Evolutionary conservation across 768 basidiomycete species (phyloP).

Genomic region (Lactarius trivialis): DNA sequence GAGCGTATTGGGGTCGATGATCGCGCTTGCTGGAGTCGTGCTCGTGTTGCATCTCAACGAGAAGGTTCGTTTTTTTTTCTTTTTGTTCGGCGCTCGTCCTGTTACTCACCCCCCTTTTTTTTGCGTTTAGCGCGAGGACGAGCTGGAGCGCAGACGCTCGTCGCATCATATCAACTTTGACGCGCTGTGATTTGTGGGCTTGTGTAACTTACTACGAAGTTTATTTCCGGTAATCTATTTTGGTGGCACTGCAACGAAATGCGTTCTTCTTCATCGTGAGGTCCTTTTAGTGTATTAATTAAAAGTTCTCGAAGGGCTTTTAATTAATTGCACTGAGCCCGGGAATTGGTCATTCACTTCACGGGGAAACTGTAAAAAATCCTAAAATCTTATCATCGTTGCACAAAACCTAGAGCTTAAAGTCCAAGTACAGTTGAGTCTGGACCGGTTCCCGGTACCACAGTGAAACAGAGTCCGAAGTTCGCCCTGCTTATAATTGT

Average conservation of each 20-base stretch:
- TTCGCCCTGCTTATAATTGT: too few relatives aligned
- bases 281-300: too few relatives aligned
- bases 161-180: slow-evolving; percentile 99
- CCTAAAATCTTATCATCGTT: not conserved
- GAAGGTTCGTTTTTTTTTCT: slow-evolving; percentile 57
- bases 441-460: too few relatives aligned
- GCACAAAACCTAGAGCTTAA: not conserved
- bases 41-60: slow-evolving; percentile 86
- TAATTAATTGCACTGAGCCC: too few relatives aligned
- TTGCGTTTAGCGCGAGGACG: slow-evolving; percentile 74
- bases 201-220: too few relatives aligned
- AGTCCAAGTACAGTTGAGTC: too few relatives aligned
- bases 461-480: too few relatives aligned
- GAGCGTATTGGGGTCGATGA: slow-evolving; percentile 68
- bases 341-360: not conserved
- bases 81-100: not conserved
- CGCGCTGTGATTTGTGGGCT: slow-evolving; percentile 52
- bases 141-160: slow-evolving; percentile 76
- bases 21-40: slow-evolving; percentile 73
- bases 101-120: not conserved
- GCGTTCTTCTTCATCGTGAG: too few relatives aligned
- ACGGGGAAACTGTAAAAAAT: not conserved
- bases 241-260: not conserved
- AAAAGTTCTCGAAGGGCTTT: too few relatives aligned
- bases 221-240: not conserved